Evolutionary conservation across 495 filamentous ascomycete species (phyloP).

Genomic region (Aspergillus heteromorphus): DNA sequence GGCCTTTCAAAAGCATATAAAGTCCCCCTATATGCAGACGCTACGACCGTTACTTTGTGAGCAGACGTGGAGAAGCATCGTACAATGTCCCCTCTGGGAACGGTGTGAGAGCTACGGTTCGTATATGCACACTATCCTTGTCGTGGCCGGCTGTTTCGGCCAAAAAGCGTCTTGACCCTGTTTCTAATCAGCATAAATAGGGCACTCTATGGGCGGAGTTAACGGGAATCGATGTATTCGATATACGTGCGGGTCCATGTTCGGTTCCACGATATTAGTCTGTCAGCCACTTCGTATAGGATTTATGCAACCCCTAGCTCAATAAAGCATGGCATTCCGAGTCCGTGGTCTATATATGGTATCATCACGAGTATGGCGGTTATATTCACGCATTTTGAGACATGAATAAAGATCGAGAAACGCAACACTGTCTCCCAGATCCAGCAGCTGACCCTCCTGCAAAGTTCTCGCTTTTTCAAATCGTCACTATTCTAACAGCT

Average conservation of each 20-base stretch:
- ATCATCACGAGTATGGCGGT: too few relatives aligned
- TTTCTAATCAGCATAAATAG: too few relatives aligned
- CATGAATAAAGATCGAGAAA: neutral
- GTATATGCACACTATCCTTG: neutral
- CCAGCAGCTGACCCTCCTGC: neutral
- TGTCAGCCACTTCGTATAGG: neutral
- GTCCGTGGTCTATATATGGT: too few relatives aligned
- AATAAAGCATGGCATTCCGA: neutral
- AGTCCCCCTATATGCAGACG: neutral
- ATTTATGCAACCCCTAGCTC: neutral
- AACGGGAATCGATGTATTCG: neutral
- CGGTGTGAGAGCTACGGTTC: neutral
- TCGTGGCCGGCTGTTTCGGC: neutral
- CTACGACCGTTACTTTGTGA: neutral
- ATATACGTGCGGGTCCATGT: too few relatives aligned
- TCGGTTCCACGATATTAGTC: neutral
- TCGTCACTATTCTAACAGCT: neutral
- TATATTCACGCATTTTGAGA: too few relatives aligned
- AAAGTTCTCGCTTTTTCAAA: too few relatives aligned
- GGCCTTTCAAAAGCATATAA: neutral
- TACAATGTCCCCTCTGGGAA: neutral
- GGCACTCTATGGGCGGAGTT: neutral
- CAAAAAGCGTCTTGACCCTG: too few relatives aligned
- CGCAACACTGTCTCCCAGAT: neutral
- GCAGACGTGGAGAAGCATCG: neutral